Percentiles rank a stretch among this genome's conserved stretches.
These are phyloP conservation scores for Penicillium freii DNA, from an alignment of 2,329 filamentous ascomycete genomes.

Conservation along the genomic window DNA sequence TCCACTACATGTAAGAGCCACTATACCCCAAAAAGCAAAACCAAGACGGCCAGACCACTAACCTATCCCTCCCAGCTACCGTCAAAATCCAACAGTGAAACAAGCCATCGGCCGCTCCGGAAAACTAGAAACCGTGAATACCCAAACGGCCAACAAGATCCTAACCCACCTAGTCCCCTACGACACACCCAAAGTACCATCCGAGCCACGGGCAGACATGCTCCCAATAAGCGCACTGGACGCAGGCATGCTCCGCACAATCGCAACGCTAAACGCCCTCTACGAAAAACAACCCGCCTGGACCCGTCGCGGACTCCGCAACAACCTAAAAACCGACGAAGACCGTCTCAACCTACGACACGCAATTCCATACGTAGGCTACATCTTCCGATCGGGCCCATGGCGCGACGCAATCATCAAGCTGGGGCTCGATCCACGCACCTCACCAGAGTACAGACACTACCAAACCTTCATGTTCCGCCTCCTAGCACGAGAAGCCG, in stretches of 20 bases:
- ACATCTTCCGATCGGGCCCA: slow-evolving; percentile 88
- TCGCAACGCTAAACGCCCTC: slow-evolving; percentile 62
- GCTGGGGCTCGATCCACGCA: slow-evolving; percentile 82
- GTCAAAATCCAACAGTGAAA: slow-evolving; percentile 78
- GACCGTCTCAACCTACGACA: slow-evolving; percentile 62
- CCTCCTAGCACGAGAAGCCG: slow-evolving; percentile 47
- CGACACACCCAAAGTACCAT: slow-evolving; percentile 62
- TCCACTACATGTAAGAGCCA: slow-evolving; percentile 54
- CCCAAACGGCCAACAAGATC: slow-evolving; percentile 57
- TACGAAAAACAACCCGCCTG: slow-evolving; percentile 77
- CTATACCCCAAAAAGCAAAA: not conserved
- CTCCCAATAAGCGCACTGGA: slow-evolving; percentile 52
- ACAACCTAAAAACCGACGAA: slow-evolving; percentile 58
- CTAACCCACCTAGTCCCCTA: slow-evolving; percentile 60
- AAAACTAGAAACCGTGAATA: slow-evolving; percentile 60
- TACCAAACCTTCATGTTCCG: slow-evolving; percentile 93
- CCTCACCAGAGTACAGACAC: slow-evolving; percentile 69
- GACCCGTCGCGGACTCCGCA: slow-evolving; percentile 78
- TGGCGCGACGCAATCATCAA: slow-evolving; percentile 85
- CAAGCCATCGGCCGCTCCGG: slow-evolving; percentile 57
- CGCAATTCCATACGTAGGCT: slow-evolving; percentile 79
- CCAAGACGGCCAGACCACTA: slow-evolving; percentile 18
- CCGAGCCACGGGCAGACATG: slow-evolving; percentile 57
- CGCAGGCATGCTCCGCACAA: slow-evolving; percentile 60
- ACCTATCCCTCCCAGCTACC: slow-evolving; percentile 57